Base-by-base conservation (phyloP, 768 basidiomycete species). In the Panaeolus cyanescens region DNA sequence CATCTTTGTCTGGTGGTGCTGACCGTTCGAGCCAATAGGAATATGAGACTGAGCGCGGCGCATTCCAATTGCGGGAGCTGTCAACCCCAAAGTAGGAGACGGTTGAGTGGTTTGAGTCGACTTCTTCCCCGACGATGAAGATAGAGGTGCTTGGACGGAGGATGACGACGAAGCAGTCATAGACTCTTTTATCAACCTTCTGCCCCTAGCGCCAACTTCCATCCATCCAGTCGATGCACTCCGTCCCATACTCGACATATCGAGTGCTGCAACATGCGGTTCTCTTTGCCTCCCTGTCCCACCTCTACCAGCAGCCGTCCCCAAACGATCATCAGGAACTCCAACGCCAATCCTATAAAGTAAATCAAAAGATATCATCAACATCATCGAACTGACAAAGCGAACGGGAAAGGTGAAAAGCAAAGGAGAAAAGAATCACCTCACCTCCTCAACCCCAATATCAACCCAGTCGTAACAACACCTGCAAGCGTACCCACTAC, bases 391-490 rank as follows among this genome's bases (percentile, higher is more conserved):
- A 30, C 45, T 15, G n/a, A n/a, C 5, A 19, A 39, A 17, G 19
- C 37, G 10, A n/a, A 39, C 10, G 19, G 2, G 17, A 8, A 39
- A 39, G 3, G n/a, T 25, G 4, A 28, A 20, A 28, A 13, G n/a
- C n/a, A 25, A 50, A 12, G 45, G 15, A 28, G 30, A 15, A 28
- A 50, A 5, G 25, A 50, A 50, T 50, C 45, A 50, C 45, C 45
- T 50, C 45, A 50, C 45, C 45, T 50, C 45, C 45, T 50, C 45
- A 50, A 50, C 45, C 45, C 45, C 45, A 50, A 28, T 28, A 50
- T 13, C 45, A 50, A 13, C 25, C 45, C 45, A 28, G 45, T 50
- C 25, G 45, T 50, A 3, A 50, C 45, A 28, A 50, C 45, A 2
- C 45, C 45, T 3, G 45, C 45, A 50, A 50, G 45, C 9, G 45